Base-by-base conservation (phyloP, 2,329 filamentous ascomycete genomes). In the Scleromitrula shiraiana region DNA sequence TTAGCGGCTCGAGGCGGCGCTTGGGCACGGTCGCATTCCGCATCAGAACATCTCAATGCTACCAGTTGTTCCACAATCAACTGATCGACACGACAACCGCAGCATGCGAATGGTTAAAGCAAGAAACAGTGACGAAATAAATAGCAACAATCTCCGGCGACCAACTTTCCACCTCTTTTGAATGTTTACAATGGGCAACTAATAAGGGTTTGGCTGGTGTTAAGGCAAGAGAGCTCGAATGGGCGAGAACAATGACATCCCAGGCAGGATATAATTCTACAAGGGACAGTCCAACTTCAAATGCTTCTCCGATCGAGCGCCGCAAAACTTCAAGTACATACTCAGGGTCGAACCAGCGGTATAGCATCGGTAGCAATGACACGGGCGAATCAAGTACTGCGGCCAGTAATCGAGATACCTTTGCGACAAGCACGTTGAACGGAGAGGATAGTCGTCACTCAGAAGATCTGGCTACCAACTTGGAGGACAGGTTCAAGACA, bases 381-480 rank as follows among this genome's bases (percentile, higher is more conserved):
- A 67, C 66, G 7, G 70, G 68, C 52, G 71, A 72, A 56, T 68
- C 72, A 46, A 75, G 69, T 52, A 60, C 59, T 12, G 54, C 62
- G n/a, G 64, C 58, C 3, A 67, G 65, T 50, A 53, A 60, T 24
- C 52, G 55, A 45, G 54, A 56, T 42, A 60, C 55, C 37, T 41
- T 52, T 23, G 50, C 47, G 20, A 50, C 48, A 12, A 49, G 37
- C 42, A 40, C 29, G 26, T 14, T 45, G 20, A 45, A 38, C 26
- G 48, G 48, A 22, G 51, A 41, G 7, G 35, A n/a, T 15, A 44
- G 20, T 26, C 32, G 51, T 23, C 44, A 46, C 19, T 41, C 36
- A 7, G 43, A 22, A 15, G 40, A 24, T 6, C 20, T 53, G 19
- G 50, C 53, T 44, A 23, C 19, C 7, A 19, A 19, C 20, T 45